Conservation (phyloP, 495 filamentous ascomycete genomes). For the Penicillium coprophilum region DNA sequence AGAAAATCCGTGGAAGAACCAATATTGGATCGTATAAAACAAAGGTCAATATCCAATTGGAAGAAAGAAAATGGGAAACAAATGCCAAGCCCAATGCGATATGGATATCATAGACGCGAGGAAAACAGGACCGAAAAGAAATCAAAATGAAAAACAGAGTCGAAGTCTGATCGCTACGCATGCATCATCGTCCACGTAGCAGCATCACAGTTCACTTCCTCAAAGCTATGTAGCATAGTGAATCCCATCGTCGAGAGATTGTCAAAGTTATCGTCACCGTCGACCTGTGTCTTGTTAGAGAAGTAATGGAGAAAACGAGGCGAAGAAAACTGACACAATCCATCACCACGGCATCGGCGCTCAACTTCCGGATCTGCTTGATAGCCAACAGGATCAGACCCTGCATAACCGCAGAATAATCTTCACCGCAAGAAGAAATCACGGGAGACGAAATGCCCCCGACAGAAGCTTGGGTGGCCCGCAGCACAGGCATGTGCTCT, state of each 20-base stretch:
- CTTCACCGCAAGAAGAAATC: constrained; percentile 65
- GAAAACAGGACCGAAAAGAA: constrained; percentile 4
- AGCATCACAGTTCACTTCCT: constrained; percentile 76
- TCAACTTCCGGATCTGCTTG: constrained; percentile 75
- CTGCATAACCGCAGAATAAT: constrained; percentile 72
- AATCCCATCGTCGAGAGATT: constrained; percentile 75
- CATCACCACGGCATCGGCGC: constrained; percentile 65
- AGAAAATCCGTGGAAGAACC: not conserved
- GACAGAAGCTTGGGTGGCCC: constrained; percentile 42
- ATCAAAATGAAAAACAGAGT: constrained; percentile 13
- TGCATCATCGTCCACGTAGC: constrained; percentile 65
- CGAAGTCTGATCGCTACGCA: constrained; percentile 16
- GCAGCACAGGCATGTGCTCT: constrained; percentile 67
- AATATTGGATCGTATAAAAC: not conserved
- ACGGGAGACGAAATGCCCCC: constrained; percentile 83
- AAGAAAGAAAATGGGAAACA: not conserved
- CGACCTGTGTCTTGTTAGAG: constrained; percentile 53
- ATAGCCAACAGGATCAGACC: constrained; percentile 79
- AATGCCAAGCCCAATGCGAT: constrained; percentile 23
- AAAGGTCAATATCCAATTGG: not conserved
- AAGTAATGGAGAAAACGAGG: constrained; percentile 1
- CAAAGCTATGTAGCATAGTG: constrained; percentile 69
- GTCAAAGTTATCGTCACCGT: constrained; percentile 69
- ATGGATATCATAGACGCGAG: constrained; percentile 34
- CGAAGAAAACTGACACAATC: constrained; percentile 63